Evolutionary conservation across 148 eudicot genomes (phyloP).

Genomic region (Bassia scoparia): DNA sequence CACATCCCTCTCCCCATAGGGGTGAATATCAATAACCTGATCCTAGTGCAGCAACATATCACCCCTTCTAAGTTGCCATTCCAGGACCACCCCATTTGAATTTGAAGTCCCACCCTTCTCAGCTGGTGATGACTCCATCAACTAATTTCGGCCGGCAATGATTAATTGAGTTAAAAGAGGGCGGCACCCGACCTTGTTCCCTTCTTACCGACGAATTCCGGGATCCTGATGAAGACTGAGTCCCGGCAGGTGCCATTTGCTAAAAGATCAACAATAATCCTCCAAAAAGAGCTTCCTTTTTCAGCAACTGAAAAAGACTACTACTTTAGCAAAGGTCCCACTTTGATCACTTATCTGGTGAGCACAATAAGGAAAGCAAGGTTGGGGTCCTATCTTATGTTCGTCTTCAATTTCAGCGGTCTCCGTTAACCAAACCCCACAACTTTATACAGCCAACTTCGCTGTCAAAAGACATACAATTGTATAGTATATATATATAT

Average conservation of each 20-base stretch:
- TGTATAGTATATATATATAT: background rate
- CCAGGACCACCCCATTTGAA: slow-evolving; percentile 29
- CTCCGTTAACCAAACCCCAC: slow-evolving; percentile 30
- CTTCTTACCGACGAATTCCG: slow-evolving; percentile 30
- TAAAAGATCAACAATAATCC: slow-evolving; percentile 45
- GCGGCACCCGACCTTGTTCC: slow-evolving; percentile 34
- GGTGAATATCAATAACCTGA: slow-evolving; percentile 53
- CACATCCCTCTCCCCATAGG: slow-evolving; percentile 38
- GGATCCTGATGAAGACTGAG: slow-evolving; percentile 35
- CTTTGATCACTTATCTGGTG: slow-evolving; percentile 27
- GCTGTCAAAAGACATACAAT: background rate
- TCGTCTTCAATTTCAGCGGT: slow-evolving; percentile 20
- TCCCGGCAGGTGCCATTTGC: slow-evolving; percentile 46
- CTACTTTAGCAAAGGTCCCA: slow-evolving; percentile 33
- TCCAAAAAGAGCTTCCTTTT: slow-evolving; percentile 30
- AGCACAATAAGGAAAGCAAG: slow-evolving; percentile 19
- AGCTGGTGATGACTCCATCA: slow-evolving; percentile 34
- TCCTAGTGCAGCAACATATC: slow-evolving; percentile 20
- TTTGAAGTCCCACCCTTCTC: slow-evolving; percentile 16
- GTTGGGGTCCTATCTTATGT: slow-evolving; percentile 13
- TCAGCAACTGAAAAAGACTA: background rate
- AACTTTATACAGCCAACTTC: slow-evolving; percentile 6
- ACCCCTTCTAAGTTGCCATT: slow-evolving; percentile 30
- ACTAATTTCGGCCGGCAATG: slow-evolving; percentile 61
- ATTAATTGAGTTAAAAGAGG: slow-evolving; percentile 59